Evolutionary conservation across 2,329 filamentous ascomycete species (phyloP).

Genomic region (Aspergillus carbonarius): DNA sequence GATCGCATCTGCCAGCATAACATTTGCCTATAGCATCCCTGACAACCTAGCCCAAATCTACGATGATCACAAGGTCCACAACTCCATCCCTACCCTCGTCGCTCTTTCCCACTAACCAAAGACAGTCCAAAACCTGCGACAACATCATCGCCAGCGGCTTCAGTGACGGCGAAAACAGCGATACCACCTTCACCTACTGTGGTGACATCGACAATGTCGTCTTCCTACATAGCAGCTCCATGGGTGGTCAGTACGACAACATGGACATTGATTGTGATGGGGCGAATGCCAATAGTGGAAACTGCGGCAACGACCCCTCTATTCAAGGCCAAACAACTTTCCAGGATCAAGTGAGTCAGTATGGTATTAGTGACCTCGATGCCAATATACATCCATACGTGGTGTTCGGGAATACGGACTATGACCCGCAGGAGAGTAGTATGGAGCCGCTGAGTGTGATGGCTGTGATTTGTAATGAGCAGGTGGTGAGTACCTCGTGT

Average conservation of each 20-base stretch:
- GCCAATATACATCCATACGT: constrained; percentile 55
- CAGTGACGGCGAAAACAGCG: constrained; percentile 15
- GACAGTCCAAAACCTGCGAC: constrained; percentile 17
- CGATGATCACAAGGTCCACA: constrained; percentile 18
- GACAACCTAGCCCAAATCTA: constrained; percentile 21
- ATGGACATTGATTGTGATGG: constrained; percentile 64
- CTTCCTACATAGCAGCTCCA: background rate
- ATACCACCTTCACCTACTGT: constrained; percentile 45
- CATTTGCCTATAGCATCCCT: constrained; percentile 17
- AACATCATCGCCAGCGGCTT: constrained; percentile 23
- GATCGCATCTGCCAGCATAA: background rate
- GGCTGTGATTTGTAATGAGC: constrained; percentile 54
- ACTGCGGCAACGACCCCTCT: constrained; percentile 47
- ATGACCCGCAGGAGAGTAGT: constrained; percentile 44
- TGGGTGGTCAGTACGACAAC: constrained; percentile 35
- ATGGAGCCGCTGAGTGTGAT: constrained; percentile 56
- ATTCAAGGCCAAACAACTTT: constrained; percentile 49
- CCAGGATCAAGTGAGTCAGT: constrained; percentile 38
- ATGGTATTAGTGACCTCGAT: constrained; percentile 49
- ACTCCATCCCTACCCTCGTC: background rate
- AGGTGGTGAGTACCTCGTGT: constrained; percentile 39
- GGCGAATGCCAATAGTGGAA: constrained; percentile 44
- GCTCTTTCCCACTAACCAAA: too few relatives aligned
- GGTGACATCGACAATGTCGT: constrained; percentile 36
- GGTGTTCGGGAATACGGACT: constrained; percentile 54